These are phyloP conservation scores for Candida cerambycidarum DNA, from an alignment of 805 yeast species.

Conservation along the genomic window DNA sequence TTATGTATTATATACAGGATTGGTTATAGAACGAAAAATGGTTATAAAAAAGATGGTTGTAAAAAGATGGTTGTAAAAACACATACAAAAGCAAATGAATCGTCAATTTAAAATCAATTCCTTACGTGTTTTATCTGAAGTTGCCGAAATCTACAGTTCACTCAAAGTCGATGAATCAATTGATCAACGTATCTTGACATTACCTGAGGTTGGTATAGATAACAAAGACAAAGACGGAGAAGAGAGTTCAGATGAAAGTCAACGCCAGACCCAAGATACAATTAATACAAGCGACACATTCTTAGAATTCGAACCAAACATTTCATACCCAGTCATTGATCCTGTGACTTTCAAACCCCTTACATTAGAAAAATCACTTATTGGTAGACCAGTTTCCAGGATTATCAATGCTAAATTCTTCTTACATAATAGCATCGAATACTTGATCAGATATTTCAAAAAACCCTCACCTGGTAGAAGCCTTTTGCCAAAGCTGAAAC, in stretches of 20 bases:
- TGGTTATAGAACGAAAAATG: not conserved
- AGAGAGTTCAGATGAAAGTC: not conserved
- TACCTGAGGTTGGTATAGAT: not conserved
- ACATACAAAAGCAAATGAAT: not conserved
- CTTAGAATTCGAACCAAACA: not conserved
- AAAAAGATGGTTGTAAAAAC: constrained; percentile 1
- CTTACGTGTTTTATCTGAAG: constrained; percentile 3
- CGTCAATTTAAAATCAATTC: not conserved
- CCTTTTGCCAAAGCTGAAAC: constrained; percentile 3
- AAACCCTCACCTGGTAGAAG: constrained; percentile 17
- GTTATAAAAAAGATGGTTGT: constrained; percentile 1
- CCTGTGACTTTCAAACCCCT: not conserved
- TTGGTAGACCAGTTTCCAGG: constrained; percentile 34
- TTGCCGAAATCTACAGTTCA: not conserved
- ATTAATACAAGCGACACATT: not conserved
- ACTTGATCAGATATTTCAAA: constrained; percentile 23
- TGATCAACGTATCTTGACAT: too few relatives aligned
- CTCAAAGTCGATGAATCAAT: not conserved
- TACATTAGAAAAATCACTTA: not conserved
- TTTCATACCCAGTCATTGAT: not conserved
- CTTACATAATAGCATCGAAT: constrained; percentile 22
- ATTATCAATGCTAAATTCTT: constrained; percentile 25
- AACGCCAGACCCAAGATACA: not conserved
- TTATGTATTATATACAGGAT: not conserved
- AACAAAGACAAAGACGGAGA: too few relatives aligned